Base-by-base conservation (phyloP, 2,329 filamentous ascomycete species). In the Fusarium sp. region DNA sequence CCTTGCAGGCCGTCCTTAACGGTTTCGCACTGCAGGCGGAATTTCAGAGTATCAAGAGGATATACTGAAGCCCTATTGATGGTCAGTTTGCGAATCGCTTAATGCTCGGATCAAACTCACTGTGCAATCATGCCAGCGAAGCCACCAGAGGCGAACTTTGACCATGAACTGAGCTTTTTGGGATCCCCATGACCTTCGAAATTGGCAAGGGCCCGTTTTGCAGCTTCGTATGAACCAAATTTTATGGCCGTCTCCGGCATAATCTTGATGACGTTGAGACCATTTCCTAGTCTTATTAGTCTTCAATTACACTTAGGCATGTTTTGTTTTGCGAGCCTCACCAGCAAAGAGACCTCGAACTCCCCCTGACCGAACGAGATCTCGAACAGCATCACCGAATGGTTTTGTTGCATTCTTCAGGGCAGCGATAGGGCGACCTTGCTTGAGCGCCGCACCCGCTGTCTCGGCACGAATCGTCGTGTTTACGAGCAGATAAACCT, bases 201-300 rank as follows among this genome's bases (percentile, higher is more conserved):
- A 62, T 88, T 89, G 48, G 95, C 93, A 63, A 98, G 88, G 6
- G 91, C 88, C 66, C 93, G 90, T 83, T 98, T 99, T 10, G 94
- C 91, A 51, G 93, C 94, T 87, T 99, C 96, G 76, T 97, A 99
- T 20, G 94, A 95, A 62, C 96, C 96, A 78, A 99, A 99, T 80
- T 97, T 97, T 77, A 99, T 97, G 25, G 96, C 95, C 27, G 95
- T 97, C 81, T 99, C 96, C 0, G 96, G 96, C 93, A 98, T 97
- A 63, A 99, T 96, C 79, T 99, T 99, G 75, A 97, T 80, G 4
- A 99, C 94, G 73, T 99, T 99, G 71, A 99, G 83, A 5, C 96
- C 96, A 75, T 99, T 99, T 37, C 96, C 94, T 97, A 72, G 7
- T n/a, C 8, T 57, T 25, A 30, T 75, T 58, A 72, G 48, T 35